Evolutionary conservation across 257 asterid species (phyloP).

Genomic region (Przewalskia tangutica): DNA sequence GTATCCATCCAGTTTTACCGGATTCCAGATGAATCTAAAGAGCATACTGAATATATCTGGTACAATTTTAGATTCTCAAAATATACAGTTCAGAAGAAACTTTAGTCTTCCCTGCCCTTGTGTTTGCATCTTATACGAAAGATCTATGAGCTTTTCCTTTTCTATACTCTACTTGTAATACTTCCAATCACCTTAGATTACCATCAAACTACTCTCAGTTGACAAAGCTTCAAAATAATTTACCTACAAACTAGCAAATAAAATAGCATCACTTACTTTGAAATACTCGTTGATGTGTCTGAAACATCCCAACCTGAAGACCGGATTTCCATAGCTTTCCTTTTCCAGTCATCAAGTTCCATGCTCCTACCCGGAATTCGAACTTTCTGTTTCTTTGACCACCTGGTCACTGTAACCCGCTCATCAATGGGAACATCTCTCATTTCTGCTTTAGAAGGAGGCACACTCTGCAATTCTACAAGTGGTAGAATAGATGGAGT

Average conservation of each 20-base stretch:
- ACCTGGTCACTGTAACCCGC: conserved; percentile 71
- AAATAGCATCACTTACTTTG: conserved; percentile 40
- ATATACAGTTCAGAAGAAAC: neutral
- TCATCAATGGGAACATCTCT: conserved; percentile 84
- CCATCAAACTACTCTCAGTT: neutral
- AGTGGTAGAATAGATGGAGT: conserved; percentile 51
- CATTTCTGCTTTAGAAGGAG: conserved; percentile 44
- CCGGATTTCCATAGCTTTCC: conserved; percentile 42
- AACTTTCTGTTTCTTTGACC: conserved; percentile 65
- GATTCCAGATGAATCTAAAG: neutral
- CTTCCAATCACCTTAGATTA: neutral
- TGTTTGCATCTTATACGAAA: neutral
- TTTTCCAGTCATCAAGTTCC: conserved; percentile 51
- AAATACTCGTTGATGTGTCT: conserved; percentile 44
- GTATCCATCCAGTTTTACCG: neutral
- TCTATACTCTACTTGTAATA: neutral
- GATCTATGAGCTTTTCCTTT: neutral
- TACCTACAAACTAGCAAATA: neutral
- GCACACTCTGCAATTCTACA: conserved; percentile 33
- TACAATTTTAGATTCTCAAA: neutral
- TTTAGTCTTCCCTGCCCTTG: neutral
- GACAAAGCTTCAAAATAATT: neutral
- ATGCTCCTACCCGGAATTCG: conserved; percentile 35
- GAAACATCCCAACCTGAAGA: conserved; percentile 60
- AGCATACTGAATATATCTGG: neutral